Evolutionary conservation across 805 yeast species (phyloP), one percentile per base, ranked within the genome.

Genomic region (Candida ortonii): DNA sequence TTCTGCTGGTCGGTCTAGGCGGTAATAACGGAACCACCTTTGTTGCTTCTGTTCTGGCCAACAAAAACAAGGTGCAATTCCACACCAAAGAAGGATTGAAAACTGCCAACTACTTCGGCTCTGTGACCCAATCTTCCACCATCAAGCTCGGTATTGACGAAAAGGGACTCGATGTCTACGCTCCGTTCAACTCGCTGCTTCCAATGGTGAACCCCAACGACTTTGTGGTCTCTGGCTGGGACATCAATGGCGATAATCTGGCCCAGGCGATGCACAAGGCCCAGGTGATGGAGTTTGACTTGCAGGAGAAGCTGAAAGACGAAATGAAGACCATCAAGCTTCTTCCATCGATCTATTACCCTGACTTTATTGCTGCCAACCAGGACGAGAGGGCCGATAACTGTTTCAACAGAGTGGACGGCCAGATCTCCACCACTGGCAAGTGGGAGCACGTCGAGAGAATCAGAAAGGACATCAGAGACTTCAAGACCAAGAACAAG

Each of bases 21-120:
- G 97, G 97, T 64, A 89, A 89, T 71, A 89, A 89, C 57, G 97
- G 97, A 62, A 74, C 96, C 39, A 89, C 97, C 10, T 71, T 90
- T 46, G 76, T 88, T 35, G 88, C 90, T 28, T 81, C 96, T 7
- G 71, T 80, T 33, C 74, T 84, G 47, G 95, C 97, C 41, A 89
- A 89, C 70, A 86, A 81, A 53, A 72, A 84, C 59, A 73, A 84
- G 43, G 60, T 89, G 44, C 63, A 76, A 33, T 89, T 89, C 68
- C 78, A 84, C 56, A 87, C 84, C 52, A 88, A 87, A 65, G 80
- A 79, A 36, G 95, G 96, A 34, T 70, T 68, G 16, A 71, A 77
- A 30, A 70, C 70, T 44, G 71, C 80, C 37, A 89, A 88, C 65
- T 89, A 87, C 62, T 89, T 74, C 50, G 97, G 97, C 37, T 86